Evolutionary conservation across 140 eudicot genomes (phyloP), one percentile per base, ranked within the genome.

Genomic region (Anethum foeniculum): DNA sequence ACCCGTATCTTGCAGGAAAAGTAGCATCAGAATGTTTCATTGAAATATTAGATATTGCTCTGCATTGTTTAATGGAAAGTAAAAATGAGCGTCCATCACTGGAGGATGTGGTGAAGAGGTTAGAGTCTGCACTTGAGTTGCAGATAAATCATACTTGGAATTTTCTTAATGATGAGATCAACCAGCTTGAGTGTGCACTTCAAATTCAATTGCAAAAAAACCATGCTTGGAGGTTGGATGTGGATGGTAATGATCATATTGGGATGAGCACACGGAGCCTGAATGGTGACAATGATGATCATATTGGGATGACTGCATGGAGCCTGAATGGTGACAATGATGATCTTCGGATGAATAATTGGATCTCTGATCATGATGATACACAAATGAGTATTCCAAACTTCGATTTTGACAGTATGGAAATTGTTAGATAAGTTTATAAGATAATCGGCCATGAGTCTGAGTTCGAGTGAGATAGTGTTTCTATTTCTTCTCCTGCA

Each of bases 1-100:
- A 69, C 21, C 47, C 75, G 18, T 15, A 15, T 69, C 77, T 71
- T 36, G 21, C 43, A n/a, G 51, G 51, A 21, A 71, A 71, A 71
- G n/a, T 39, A 71, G 77, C 77, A 71, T 5, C 77, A 7, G 52
- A 71, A 71, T 39, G 77, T 43, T 71, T 71, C 25, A 71, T 38
- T 71, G 86, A 85, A 81, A 80, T 85, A 38, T 8, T 87, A 43
- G 34, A 46, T 23, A 75, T 75, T 75, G 78, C 58, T 75, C 43
- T 75, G 60, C 48, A 27, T 75, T 75, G 78, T 28, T 11, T 75
- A 75, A 5, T 7, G 54, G 13, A 18, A 18, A 44, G 23, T 44
- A 39, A 5, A 6, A 34, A 14, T 5, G 21, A n/a, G 0, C 21
- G 38, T 16, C 60, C 58, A 75, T 25, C 58, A 44, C 44, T 21